Conservation (phyloP, 768 basidiomycete genomes). For the Zangia roseola region DNA sequence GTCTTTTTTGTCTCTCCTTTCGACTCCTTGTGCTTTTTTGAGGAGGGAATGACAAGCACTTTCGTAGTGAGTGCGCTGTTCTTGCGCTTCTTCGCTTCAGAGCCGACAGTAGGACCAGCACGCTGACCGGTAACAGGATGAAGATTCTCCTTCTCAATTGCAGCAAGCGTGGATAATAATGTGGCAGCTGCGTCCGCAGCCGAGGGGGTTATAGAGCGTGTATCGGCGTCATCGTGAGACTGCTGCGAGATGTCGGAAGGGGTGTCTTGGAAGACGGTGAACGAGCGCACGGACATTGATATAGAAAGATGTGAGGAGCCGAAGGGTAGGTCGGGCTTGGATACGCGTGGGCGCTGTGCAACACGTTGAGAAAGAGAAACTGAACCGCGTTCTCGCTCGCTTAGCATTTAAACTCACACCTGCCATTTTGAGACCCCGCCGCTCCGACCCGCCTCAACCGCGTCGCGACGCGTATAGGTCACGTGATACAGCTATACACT, state of each 20-base stretch:
- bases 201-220: slow-evolving; percentile 20
- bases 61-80: slow-evolving; percentile 59
- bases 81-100: slow-evolving; percentile 62
- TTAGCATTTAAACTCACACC: slow-evolving; percentile 31
- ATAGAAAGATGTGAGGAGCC: slow-evolving; percentile 3
- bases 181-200: slow-evolving; percentile 31
- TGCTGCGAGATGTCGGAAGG: slow-evolving; percentile 35
- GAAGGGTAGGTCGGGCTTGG: background rate
- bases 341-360: slow-evolving; percentile 29
- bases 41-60: slow-evolving; percentile 33
- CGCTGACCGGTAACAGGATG: slow-evolving; percentile 73
- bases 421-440: slow-evolving; percentile 33
- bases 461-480: slow-evolving; percentile 27
- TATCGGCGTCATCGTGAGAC: slow-evolving; percentile 27
- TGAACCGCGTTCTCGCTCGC: slow-evolving; percentile 24
- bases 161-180: slow-evolving; percentile 35
- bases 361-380: slow-evolving; percentile 30
- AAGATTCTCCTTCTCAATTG: slow-evolving; percentile 75
- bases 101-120: slow-evolving; percentile 37
- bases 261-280: slow-evolving; percentile 64
- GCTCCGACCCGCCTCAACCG: slow-evolving; percentile 28
- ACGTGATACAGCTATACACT: slow-evolving; percentile 17
- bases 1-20: slow-evolving; percentile 54
- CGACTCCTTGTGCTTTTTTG: slow-evolving; percentile 45
- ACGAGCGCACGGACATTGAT: slow-evolving; percentile 56